Conservation (phyloP, 139 green algal genomes). For the Tetraselmis chui region DNA sequence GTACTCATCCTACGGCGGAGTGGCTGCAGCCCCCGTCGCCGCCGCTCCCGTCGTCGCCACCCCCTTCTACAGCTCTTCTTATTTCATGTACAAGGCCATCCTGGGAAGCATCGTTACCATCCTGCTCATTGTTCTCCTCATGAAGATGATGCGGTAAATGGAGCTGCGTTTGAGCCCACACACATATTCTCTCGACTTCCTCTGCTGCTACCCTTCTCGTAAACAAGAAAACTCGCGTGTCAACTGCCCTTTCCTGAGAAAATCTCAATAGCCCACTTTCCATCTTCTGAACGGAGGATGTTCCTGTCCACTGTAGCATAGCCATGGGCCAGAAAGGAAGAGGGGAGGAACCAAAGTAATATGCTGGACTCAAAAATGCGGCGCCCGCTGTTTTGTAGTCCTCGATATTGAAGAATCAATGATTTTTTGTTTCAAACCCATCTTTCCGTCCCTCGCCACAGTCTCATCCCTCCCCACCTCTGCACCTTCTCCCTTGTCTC, state of each 20-base stretch:
- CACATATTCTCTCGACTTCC: not conserved
- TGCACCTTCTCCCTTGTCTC: too few relatives aligned
- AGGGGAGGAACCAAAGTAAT: not conserved
- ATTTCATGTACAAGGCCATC: not conserved
- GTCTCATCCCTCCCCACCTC: too few relatives aligned
- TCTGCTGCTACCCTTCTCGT: not conserved
- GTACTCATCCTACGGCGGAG: not conserved
- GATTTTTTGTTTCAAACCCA: not conserved
- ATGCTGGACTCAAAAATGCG: too few relatives aligned
- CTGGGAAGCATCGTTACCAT: not conserved
- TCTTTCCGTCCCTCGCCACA: too few relatives aligned
- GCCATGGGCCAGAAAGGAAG: not conserved
- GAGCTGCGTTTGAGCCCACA: too few relatives aligned
- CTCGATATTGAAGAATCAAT: not conserved
- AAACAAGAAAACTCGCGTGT: too few relatives aligned
- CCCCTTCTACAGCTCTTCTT: not conserved
- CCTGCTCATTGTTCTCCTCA: not conserved
- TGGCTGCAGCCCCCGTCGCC: not conserved
- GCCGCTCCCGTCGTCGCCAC: not conserved
- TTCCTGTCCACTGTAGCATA: not conserved
- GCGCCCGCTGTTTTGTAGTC: not conserved
- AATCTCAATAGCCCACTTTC: not conserved
- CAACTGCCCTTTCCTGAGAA: too few relatives aligned
- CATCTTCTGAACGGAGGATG: not conserved
- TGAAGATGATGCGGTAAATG: not conserved